Base-by-base conservation (phyloP, 768 basidiomycete genomes). In the Leucogyrophana mollusca region DNA sequence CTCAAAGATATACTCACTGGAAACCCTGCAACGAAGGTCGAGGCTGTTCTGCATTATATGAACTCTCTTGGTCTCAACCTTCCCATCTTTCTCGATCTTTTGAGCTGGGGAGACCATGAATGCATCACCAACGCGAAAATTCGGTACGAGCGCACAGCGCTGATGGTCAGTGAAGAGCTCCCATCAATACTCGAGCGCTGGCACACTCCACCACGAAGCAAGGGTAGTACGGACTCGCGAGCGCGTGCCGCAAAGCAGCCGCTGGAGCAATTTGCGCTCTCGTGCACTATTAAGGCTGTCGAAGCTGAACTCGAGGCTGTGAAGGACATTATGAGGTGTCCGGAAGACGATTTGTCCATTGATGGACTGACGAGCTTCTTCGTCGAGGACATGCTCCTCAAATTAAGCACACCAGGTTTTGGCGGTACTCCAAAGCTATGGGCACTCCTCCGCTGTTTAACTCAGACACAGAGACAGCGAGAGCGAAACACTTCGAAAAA, bases 91-190 rank as follows among this genome's bases (percentile, higher is more conserved):
- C 54, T 71, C 14, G 67, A 67, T 49, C 64, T 55, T 1, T 14
- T 70, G 21, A 60, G 56, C 48, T 68, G 66, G 65, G 64, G 64
- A 11, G 58, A 68, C 48, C 4, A 33, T 3, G 49, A 41, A 0
- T 67, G 66, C 34, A 57, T 25, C 18, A 30, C 43, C 14, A 52
- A 65, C 46, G 22, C 43, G 2, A 56, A 57, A 47, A 56, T 66
- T 10, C 56, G 51, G 2, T 51, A 37, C 34, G 55, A 47, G 23
- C 45, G 64, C 4, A 52, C 54, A 3, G 39, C 45, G 4, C 48
- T 68, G 2, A 42, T 68, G 36, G 38, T 50, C 14, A 58, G 58
- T 33, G 41, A 40, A 1, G 55, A 58, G 39, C 56, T 69, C 18
- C 55, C 53, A 4, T 21, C 17, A 0, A 63, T 69, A 37, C 49